phyloP scores from a whole-genome alignment of 257 asterid genomes.

The Lantana camara region DNA sequence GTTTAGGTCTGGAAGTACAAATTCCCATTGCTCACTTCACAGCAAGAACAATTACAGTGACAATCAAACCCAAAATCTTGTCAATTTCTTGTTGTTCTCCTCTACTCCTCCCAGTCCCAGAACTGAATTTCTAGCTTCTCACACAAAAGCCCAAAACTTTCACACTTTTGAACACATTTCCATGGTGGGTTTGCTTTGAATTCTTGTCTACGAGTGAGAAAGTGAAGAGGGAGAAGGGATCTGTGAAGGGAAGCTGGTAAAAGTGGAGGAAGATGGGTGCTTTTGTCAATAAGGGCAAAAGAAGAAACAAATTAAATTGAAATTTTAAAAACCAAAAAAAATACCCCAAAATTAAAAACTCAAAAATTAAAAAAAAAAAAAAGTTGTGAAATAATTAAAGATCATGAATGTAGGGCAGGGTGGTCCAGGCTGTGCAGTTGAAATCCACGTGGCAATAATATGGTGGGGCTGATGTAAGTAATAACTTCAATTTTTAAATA shows the following conservation, averaged over 20 bases:
- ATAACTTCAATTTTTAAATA: not conserved
- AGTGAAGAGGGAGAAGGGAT: slow-evolving; percentile 15
- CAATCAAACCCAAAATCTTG: not conserved
- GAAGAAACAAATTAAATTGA: not conserved
- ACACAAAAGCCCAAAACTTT: not conserved
- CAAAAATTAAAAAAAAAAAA: not conserved
- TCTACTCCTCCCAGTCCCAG: not conserved
- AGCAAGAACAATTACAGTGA: not conserved
- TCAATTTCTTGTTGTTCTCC: too few relatives aligned
- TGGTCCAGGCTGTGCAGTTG: slow-evolving; percentile 44
- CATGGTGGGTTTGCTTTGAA: not conserved
- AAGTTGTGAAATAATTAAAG: slow-evolving; percentile 30
- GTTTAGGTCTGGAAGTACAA: slow-evolving; percentile 74
- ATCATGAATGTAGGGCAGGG: slow-evolving; percentile 36
- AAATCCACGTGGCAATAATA: slow-evolving; percentile 37
- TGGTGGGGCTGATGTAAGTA: slow-evolving; percentile 6
- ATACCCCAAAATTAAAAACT: not conserved
- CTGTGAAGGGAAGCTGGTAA: slow-evolving; percentile 20
- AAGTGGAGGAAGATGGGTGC: slow-evolving; percentile 7
- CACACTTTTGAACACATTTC: slow-evolving; percentile 25
- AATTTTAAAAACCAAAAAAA: not conserved
- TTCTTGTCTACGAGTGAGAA: not conserved
- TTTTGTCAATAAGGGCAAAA: slow-evolving; percentile 16
- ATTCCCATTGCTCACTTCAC: slow-evolving; percentile 53
- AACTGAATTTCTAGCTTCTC: not conserved